A percentile compares a stretch with the other conserved stretches of the same genome.
phyloP scores from a whole-genome alignment of 345 rosid genomes.

The Salix brachista region DNA sequence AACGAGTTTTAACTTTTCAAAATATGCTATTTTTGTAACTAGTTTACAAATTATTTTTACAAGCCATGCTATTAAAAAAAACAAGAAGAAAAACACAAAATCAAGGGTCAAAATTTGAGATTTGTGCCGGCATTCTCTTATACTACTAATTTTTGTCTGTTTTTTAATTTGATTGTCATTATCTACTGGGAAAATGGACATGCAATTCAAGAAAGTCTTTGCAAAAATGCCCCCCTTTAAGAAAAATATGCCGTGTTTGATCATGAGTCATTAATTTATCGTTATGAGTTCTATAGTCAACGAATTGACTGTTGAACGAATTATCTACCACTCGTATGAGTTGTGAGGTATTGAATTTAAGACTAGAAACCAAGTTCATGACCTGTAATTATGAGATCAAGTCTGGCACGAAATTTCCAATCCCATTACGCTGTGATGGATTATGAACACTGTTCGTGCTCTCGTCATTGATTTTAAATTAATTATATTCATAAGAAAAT shows the following conservation, averaged over 20 bases:
- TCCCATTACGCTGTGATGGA: too few species aligned
- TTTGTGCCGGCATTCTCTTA: background rate
- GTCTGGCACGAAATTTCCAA: too few species aligned
- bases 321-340: background rate
- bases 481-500: too few species aligned
- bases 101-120: background rate
- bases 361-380: background rate
- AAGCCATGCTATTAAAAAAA: too few species aligned
- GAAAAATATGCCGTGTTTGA: background rate
- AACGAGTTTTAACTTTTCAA: background rate
- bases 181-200: background rate
- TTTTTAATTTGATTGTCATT: background rate
- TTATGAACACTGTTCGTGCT: too few species aligned
- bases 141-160: background rate
- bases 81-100: too few species aligned
- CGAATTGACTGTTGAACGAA: too few species aligned
- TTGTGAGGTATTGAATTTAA: background rate
- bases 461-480: too few species aligned
- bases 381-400: too few species aligned
- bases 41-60: background rate
- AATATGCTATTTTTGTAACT: too few species aligned
- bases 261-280: too few species aligned
- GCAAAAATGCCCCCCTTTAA: background rate
- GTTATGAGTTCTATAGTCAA: background rate
- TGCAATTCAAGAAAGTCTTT: background rate